Evolutionary conservation across 2,329 filamentous ascomycete genomes (phyloP), one percentile per base, ranked within the genome.

Genomic region (Acephala macrosclerotiorum): DNA sequence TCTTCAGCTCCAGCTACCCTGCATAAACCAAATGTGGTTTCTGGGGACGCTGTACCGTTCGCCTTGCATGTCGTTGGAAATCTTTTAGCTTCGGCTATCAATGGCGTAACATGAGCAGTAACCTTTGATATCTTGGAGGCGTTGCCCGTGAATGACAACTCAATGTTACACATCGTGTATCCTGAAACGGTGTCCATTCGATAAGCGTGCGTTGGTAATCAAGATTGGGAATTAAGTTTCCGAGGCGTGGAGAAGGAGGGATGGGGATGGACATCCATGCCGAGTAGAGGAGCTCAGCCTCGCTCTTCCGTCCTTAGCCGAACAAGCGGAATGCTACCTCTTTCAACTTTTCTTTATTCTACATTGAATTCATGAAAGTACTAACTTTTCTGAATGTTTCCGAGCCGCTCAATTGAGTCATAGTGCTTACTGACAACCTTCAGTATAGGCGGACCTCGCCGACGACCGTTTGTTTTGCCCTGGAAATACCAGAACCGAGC

Each of bases 321-420:
- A 22, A 49, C n/a, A 29, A 25, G 49, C 49, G 49, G 49, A 53
- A 53, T 12, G 16, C 25, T 18, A 33, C 49, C 22, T 12, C 25
- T 6, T 18, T 33, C 49, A 53, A 29, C 20, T 29, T 51, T 22
- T 51, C 20, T 45, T 49, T 49, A 53, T 53, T 53, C 49, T 25
- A 53, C 49, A 53, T 29, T 29, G 49, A 33, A 7, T 29, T 53
- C 25, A 7, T 29, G 29, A 53, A 18, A 8, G 18, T 33, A 33
- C 9, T 25, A 53, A 33, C 14, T 14, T 7, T 53, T 33, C 4
- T 18, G 49, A 53, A 53, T 16, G 49, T 53, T 25, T 18, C 49
- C 49, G 49, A 53, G 49, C 49, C 25, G 49, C 45, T 53, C 49
- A 29, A 33, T 53, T 53, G 49, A 53, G 22, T 53, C 49, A 53